These are phyloP conservation scores for Camellia oleifera DNA, from an alignment of 179 eudicot species.

Conservation along the genomic window DNA sequence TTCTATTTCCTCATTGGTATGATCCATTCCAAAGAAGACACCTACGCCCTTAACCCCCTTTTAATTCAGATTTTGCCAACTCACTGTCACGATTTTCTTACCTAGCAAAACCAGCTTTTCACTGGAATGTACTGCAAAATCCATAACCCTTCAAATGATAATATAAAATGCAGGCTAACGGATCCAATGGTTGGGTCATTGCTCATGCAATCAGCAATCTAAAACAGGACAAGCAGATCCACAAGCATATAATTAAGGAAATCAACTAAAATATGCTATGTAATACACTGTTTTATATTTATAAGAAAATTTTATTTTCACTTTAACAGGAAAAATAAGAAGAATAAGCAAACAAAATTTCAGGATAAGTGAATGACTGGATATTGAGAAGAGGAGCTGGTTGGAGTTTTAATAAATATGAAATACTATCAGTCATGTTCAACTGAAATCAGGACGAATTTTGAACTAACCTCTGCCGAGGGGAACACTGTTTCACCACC, in stretches of 20 bases:
- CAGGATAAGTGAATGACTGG: background rate
- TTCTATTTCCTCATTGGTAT: too few relatives aligned
- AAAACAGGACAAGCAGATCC: background rate
- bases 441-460: background rate
- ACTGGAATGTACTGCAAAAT: background rate
- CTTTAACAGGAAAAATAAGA: background rate
- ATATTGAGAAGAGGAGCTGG: background rate
- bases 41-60: background rate
- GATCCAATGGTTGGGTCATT: background rate
- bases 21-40: too few relatives aligned
- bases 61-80: background rate
- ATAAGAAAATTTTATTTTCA: background rate
- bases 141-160: background rate
- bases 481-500: slow-evolving; percentile 97
- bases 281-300: background rate
- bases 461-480: slow-evolving; percentile 69
- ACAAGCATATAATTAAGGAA: background rate
- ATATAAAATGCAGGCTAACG: background rate
- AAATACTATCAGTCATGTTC: background rate
- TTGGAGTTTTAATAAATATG: background rate
- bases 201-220: background rate
- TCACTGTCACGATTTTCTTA: background rate
- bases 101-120: background rate
- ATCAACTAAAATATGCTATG: background rate
- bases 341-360: background rate